Evolutionary conservation across 768 basidiomycete genomes (phyloP).

Genomic region (Multifurca ochricompacta): DNA sequence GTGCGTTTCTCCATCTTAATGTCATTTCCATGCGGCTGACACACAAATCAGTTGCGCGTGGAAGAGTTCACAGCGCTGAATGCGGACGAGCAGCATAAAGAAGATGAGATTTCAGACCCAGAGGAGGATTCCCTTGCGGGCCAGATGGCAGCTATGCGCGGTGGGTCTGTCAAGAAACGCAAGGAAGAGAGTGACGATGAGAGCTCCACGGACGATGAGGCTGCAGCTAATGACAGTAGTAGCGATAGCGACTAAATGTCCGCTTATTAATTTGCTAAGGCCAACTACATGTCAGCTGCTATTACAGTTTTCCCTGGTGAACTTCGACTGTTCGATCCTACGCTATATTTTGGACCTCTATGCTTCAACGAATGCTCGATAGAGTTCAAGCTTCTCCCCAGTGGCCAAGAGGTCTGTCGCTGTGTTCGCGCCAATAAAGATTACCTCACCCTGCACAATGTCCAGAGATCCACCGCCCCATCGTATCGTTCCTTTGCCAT

Average conservation of each 20-base stretch:
- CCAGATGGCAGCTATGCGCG: conserved; percentile 96
- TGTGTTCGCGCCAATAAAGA: conserved; percentile 73
- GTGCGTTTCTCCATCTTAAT: conserved; percentile 37
- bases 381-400: conserved; percentile 39
- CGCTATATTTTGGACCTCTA: neutral
- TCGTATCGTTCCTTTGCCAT: conserved; percentile 49
- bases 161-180: conserved; percentile 70
- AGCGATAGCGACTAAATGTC: conserved; percentile 42
- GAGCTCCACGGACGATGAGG: conserved; percentile 42
- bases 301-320: neutral
- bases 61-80: conserved; percentile 58
- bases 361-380: conserved; percentile 61
- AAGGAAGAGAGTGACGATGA: conserved; percentile 45
- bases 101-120: conserved; percentile 96
- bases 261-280: conserved; percentile 1
- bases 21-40: neutral
- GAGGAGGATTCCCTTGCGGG: conserved; percentile 95
- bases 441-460: conserved; percentile 58
- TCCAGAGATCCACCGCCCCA: conserved; percentile 41
- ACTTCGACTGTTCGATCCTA: neutral
- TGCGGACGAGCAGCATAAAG: conserved; percentile 51
- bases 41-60: conserved; percentile 59
- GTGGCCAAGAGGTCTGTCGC: conserved; percentile 38
- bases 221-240: conserved; percentile 41
- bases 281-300: neutral